phyloP scores from a whole-genome alignment of 1,139 yeast species.

The Geotrichum klebahnii region DNA sequence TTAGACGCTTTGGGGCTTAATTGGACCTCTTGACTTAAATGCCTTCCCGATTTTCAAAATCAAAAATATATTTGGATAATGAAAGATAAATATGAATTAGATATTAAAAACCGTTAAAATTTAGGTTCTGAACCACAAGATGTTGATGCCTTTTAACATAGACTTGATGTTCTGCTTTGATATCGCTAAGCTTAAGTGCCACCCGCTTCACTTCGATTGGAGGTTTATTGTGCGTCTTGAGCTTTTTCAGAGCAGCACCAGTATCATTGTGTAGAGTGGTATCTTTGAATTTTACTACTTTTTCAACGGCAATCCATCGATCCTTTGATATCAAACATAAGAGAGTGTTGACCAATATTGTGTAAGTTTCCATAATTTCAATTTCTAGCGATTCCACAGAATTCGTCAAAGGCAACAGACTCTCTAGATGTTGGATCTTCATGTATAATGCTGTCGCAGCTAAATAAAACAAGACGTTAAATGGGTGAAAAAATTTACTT shows the following conservation, averaged over 20 bases:
- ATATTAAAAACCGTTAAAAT: constrained; percentile 1
- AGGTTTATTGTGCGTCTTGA: constrained; percentile 5
- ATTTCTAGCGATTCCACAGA: constrained; percentile 14
- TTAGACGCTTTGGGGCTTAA: no score
- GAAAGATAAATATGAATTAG: no score
- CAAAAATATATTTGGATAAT: neutral
- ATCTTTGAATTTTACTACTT: constrained; percentile 1
- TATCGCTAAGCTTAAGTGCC: constrained; percentile 11
- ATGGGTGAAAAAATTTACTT: no score
- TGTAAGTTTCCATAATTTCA: constrained; percentile 25
- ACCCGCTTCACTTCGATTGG: constrained; percentile 12
- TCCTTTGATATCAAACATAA: constrained; percentile 28
- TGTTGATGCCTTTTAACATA: constrained; percentile 4
- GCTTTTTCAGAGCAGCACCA: neutral
- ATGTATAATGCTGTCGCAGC: constrained; percentile 30
- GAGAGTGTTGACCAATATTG: constrained; percentile 34
- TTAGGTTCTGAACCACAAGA: constrained; percentile 1
- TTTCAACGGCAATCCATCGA: constrained; percentile 33
- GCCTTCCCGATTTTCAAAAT: no score
- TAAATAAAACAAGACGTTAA: constrained; percentile 11
- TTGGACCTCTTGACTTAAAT: no score
- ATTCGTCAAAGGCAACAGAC: constrained; percentile 11
- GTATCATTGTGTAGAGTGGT: neutral
- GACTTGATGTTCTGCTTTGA: constrained; percentile 6
- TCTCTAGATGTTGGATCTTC: constrained; percentile 26